Base-by-base conservation (phyloP, 1,139 yeast genomes). In the Hyphopichia buzzinii region DNA sequence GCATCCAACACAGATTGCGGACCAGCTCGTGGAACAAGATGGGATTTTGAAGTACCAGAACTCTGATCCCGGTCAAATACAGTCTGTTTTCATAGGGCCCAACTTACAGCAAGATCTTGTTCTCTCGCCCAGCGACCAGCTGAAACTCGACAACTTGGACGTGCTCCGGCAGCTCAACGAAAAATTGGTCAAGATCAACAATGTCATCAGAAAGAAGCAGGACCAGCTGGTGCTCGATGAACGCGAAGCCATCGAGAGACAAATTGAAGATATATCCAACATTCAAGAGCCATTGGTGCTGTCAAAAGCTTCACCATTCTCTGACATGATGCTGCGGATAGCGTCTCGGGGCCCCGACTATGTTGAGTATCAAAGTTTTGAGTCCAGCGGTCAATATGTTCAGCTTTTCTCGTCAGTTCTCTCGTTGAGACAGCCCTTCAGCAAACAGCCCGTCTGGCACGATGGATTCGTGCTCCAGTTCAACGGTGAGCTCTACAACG, bases 401-500 rank as follows among this genome's bases (percentile, higher is more conserved):
- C 73, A 61, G 42, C 53, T 68, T 41, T 77, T 70, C 42, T 78
- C 92, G 0, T 84, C 96, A 0, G 87, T 92, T 0, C 64, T 92
- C 17, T 83, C 95, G 0, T 62, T 92, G 29, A 67, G 97, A 39
- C 74, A 75, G 26, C 97, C 97, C 1, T 77, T 86, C 46, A 78
- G 85, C 0, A 48, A 61, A 17, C 97, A 92, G 57, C 96, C 97
- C 0, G 38, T 60, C 1, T 37, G 35, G 2, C 26, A 43, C 74
- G 40, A 29, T 3, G 49, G 49, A 13, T 57, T 53, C 41, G 34
- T 60, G 50, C 39, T 80, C 44, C 96, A 86, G 51, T 92, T 84
- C 61, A 92, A 92, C 55, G 98, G 97, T 0, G 97, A 90, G 54
- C 62, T 89, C 10, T 90, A 90, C 55, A 81, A 82, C 46, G 51